These are phyloP conservation scores for Xylariaceae sp. DNA, from an alignment of 2,329 filamentous ascomycete genomes.

Conservation along the genomic window DNA sequence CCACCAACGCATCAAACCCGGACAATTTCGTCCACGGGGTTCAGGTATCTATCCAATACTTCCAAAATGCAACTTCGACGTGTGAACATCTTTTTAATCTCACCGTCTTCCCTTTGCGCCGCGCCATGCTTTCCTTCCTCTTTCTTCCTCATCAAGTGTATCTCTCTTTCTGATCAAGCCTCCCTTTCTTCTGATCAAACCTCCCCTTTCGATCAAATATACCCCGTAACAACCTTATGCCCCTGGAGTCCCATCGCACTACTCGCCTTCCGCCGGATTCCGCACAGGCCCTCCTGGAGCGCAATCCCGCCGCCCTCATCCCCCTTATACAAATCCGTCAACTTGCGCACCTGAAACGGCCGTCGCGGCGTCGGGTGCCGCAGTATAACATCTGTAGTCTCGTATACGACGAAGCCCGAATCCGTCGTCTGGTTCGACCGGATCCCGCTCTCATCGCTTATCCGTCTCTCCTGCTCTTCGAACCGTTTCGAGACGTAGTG, in stretches of 20 bases:
- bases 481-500: not conserved
- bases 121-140: too few species aligned
- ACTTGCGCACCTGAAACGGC: constrained; percentile 30
- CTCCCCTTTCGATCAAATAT: not conserved
- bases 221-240: not conserved
- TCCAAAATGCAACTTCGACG: too few species aligned
- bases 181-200: too few species aligned
- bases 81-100: too few species aligned
- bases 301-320: constrained; percentile 12
- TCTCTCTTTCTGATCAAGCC: too few species aligned
- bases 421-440: constrained; percentile 30
- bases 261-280: constrained; percentile 12
- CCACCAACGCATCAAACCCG: too few species aligned
- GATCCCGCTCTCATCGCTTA: constrained; percentile 11
- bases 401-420: constrained; percentile 32
- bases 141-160: too few species aligned
- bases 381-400: constrained; percentile 27
- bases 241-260: constrained; percentile 11
- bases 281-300: constrained; percentile 5
- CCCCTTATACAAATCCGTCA: constrained; percentile 33
- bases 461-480: not conserved
- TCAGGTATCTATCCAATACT: too few species aligned
- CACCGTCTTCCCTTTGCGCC: too few species aligned
- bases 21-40: too few species aligned
- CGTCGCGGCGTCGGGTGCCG: constrained; percentile 28